These are phyloP conservation scores for Pseudocercospora vitis DNA, from an alignment of 2,329 filamentous ascomycete species.

Conservation along the genomic window DNA sequence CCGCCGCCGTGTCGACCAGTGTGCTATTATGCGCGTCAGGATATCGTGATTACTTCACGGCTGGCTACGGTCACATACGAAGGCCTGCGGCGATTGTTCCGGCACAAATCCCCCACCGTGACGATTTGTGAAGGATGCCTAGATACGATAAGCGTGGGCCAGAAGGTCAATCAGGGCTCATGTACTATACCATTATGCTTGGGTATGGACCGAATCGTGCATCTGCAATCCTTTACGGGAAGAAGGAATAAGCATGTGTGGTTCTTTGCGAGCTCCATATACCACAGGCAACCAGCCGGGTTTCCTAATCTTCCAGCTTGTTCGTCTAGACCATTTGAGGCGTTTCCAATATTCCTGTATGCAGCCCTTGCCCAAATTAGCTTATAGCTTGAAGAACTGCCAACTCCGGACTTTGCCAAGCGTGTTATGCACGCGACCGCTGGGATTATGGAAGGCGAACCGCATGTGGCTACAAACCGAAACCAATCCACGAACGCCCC, in stretches of 20 bases:
- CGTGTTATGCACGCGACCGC: neutral
- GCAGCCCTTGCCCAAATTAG: neutral
- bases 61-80: no score
- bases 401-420: neutral
- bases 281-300: no score
- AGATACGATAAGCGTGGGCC: neutral
- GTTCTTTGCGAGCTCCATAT: no score
- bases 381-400: neutral
- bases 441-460: neutral
- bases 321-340: neutral
- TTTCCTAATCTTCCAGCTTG: no score
- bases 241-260: no score
- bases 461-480: neutral
- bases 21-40: no score
- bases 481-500: neutral
- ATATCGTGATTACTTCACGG: no score
- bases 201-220: neutral
- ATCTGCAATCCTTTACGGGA: no score
- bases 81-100: neutral
- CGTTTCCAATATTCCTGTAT: neutral
- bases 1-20: neutral
- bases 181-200: neutral
- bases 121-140: slow-evolving; percentile 2
- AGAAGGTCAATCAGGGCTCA: neutral
- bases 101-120: slow-evolving; percentile 11